phyloP scores from a whole-genome alignment of 345 rosid species.

The Schrenkiella parvula region DNA sequence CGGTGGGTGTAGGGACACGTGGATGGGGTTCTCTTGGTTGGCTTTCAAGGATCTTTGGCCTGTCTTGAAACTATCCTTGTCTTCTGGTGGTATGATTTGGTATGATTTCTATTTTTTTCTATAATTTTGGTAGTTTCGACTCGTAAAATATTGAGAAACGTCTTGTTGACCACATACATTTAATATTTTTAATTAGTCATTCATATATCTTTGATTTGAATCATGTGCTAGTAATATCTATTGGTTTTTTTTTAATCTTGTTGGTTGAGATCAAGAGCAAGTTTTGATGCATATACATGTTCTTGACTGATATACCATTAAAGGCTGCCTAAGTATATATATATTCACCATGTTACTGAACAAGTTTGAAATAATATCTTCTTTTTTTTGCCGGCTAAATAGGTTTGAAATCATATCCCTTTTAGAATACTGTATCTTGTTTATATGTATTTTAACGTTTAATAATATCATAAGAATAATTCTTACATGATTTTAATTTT shows the following conservation, averaged over 20 bases:
- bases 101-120: not conserved
- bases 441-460: not conserved
- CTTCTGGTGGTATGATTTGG: conserved; percentile 66
- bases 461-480: not conserved
- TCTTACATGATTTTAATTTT: not conserved
- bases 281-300: not conserved
- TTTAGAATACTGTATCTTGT: not conserved
- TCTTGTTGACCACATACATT: not conserved
- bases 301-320: not conserved
- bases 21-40: conserved; percentile 54
- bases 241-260: not conserved
- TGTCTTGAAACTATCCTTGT: conserved; percentile 37
- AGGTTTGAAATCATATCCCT: not conserved
- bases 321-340: not conserved
- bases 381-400: too few relatives aligned
- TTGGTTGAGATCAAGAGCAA: not conserved
- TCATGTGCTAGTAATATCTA: not conserved
- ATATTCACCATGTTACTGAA: not conserved
- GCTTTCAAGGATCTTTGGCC: conserved; percentile 52
- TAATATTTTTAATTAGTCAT: not conserved
- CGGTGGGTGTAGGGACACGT: conserved; percentile 58
- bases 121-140: not conserved
- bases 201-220: not conserved
- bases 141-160: not conserved
- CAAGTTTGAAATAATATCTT: not conserved